Evolutionary conservation across 306 rosid species (phyloP), one percentile per base, ranked within the genome.

Genomic region (Albizia julibrissin): DNA sequence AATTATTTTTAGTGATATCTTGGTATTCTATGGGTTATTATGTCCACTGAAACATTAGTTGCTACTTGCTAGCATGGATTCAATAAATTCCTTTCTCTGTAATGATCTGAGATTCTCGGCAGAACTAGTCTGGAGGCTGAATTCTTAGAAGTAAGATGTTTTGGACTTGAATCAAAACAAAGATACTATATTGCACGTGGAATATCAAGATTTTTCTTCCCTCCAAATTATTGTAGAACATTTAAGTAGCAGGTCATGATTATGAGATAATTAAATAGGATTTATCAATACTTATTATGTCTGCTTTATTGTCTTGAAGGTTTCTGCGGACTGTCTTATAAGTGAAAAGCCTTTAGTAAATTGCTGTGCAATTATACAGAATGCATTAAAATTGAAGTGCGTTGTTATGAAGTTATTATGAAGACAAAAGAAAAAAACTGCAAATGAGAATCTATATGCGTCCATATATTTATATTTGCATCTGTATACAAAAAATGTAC

Each of bases 1-100:
- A 56, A 54, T 9, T 31, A 21, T 52, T 67, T 19, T 64, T 47
- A 69, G 70, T 59, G 75, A 68, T 74, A 10, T 58, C 39, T 29
- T 56, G 72, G 78, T 56, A 37, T 82, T 69, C 47, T 34, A 69
- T 58, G 52, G 74, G 42, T 47, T 65, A 9, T 50, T 40, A 16
- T 65, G 72, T 52, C 71, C 33, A 66, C 67, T 79, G 77, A 74
- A 42, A 42, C 72, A 54, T 65, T 72, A 52, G 83, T 42, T 73
- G 31, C 66, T 78, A 73, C 31, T 29, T 72, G 69, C 61, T 65
- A 27, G 43, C 61, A 59, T 70, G 18, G n/a, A 44, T 59, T 76
- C 85, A 82, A 46, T 82, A 77, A 82, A 16, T 70, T 46, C 59
- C 34, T 33, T 14, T 19, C 10, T 21, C 18, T 78, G 19, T 66